A percentile compares a stretch with the other conserved stretches of the same genome.
Evolutionary conservation across 345 rosid genomes (phyloP).

Genomic region (Passiflora organensis): DNA sequence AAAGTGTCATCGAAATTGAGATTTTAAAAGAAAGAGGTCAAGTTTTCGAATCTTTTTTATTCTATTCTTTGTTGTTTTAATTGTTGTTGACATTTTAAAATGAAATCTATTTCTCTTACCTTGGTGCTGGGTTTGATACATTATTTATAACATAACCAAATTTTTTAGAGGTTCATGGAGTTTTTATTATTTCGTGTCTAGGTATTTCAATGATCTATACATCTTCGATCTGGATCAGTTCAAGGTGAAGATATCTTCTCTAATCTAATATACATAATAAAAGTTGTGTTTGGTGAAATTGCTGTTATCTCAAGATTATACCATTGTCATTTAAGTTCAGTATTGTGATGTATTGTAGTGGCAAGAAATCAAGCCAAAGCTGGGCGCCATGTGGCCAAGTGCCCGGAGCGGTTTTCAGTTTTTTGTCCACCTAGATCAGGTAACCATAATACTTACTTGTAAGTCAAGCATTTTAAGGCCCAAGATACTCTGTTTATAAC

Average conservation of each 20-base stretch:
- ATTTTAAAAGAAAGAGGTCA: no score
- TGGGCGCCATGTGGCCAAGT: conserved; percentile 93
- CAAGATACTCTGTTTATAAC: no score
- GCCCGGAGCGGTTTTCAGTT: conserved; percentile 94
- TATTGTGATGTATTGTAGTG: conserved; percentile 47
- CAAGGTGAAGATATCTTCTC: conserved; percentile 51
- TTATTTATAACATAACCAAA: not conserved
- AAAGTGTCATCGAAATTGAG: no score
- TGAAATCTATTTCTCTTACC: no score
- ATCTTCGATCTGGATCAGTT: conserved; percentile 85
- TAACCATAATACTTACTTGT: conserved; percentile 15
- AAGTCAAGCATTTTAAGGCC: no score
- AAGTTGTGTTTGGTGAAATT: not conserved
- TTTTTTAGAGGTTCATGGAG: not conserved
- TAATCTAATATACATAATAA: not conserved
- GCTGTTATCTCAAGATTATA: conserved; percentile 2
- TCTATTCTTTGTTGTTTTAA: no score
- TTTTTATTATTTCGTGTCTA: conserved; percentile 28
- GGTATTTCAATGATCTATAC: conserved; percentile 76
- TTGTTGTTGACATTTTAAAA: no score
- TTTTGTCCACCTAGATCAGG: conserved; percentile 88
- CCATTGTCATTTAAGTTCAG: conserved; percentile 15
- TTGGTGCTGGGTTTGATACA: not conserved
- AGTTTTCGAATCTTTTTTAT: no score
- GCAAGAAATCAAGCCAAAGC: conserved; percentile 96